Evolutionary conservation across 1,284 basidiomycete genomes (phyloP), one percentile per base, ranked within the genome.

Genomic region (Leucoagaricus sp.): DNA sequence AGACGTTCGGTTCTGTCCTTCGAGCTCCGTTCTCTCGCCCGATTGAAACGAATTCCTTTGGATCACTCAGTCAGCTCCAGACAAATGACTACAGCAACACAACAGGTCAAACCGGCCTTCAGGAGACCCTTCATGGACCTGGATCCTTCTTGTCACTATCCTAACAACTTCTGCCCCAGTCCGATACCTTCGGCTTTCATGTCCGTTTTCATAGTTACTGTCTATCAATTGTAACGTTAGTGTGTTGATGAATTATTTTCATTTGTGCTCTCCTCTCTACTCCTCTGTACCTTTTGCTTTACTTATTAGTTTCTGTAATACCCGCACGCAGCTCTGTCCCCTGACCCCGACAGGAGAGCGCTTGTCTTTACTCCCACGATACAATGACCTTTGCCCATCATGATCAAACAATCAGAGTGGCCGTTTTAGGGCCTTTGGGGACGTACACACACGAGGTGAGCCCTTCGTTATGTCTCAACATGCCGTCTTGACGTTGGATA

Each of bases 381-480:
- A 44, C n/a, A 26, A 53, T 53, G 50, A 53, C 42, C 31, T 13
- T 52, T 42, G 45, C 49, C 19, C 29, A 34, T 51, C 46, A 36
- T 9, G 13, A 38, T 28, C 56, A 59, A 46, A 59, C 58, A 50
- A 50, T 61, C 31, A 63, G 60, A 57, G 75, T 83, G 13, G 81
- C 82, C 50, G 84, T 85, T 65, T 74, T 92, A 28, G 89, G 89
- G 8, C 89, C 90, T 21, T 67, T 78, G 47, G 89, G 90, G 45
- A 92, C 89, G 34, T 91, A 89, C 67, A 83, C 89, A 46, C 89
- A 92, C 62, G 87, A 91, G 76, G 89, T 86, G 58, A 58, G 78
- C 53, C 40, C 33, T 40, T 45, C 49, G 46, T 8, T 26, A 19
- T 7, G 31, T 50, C 58, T 15, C 63, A 34, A 23, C 36, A 53